Base-by-base conservation (phyloP, 768 basidiomycete genomes). In the Mycena belliarum region DNA sequence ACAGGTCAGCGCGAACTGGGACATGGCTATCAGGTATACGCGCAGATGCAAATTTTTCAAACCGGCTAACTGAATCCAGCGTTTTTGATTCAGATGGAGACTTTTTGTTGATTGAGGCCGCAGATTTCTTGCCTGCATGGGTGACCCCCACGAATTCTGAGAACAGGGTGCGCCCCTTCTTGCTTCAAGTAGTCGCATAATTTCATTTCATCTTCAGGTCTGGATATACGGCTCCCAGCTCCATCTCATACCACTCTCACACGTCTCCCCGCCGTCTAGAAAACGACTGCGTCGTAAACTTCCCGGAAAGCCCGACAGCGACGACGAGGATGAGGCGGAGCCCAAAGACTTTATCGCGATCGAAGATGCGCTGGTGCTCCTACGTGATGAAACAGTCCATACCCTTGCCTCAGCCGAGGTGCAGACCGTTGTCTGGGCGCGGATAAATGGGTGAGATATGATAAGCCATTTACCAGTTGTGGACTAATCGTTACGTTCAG, bases 41-140 rank as follows among this genome's bases (percentile, higher is more conserved):
- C 44, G 18, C n/a, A 29, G 23, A 4, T 16, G 11, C 11, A 21
- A 20, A 7, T 8, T 9, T 28, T 14, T 44, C 26, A 44, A 55
- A 59, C 20, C 50, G 49, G 48, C 58, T 59, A 25, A 59, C 24
- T n/a, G 28, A 49, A 56, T 33, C 33, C 63, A 89, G 88, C 63
- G 82, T 89, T 14, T 86, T 82, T 57, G 97, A 99, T 75, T 88
- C 89, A 6, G 96, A 98, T 71, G 97, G 97, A 25, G 93, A 98
- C 65, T 98, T 98, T 68, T 74, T 98, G 43, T 80, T 99, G 54
- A 98, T 98, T 59, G 97, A 99, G 74, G 96, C 94, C 4, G 97
- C 97, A 21, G 90, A 97, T 49, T 81, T 77, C 26, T 75, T 99
- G 15, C 96, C 96, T 16, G 74, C 79, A 6, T 98, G 96, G 97